Percentiles rank a stretch among this genome's conserved stretches.
These are phyloP conservation scores for Torulaspora microellipsoides DNA, from an alignment of 805 yeast species.

Conservation along the genomic window DNA sequence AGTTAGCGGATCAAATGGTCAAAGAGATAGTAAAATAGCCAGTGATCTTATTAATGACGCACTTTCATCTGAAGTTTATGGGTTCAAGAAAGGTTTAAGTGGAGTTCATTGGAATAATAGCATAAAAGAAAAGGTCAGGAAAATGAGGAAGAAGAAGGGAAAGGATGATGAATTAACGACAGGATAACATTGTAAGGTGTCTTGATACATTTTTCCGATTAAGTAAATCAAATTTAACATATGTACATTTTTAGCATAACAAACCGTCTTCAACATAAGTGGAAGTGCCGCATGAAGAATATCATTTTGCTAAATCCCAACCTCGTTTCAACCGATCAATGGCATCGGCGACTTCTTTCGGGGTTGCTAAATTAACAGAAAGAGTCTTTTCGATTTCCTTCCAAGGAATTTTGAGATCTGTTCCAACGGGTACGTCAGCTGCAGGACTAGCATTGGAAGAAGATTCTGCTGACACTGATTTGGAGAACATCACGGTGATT, in stretches of 20 bases:
- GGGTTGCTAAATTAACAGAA: constrained; percentile 31
- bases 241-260: neutral
- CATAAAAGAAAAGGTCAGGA: constrained; percentile 51
- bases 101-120: constrained; percentile 64
- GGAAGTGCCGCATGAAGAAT: too few relatives aligned
- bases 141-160: constrained; percentile 33
- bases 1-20: constrained; percentile 1
- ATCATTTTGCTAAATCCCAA: constrained; percentile 36
- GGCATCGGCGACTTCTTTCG: constrained; percentile 27
- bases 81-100: constrained; percentile 39
- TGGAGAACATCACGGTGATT: constrained; percentile 44
- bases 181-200: too few relatives aligned
- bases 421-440: neutral
- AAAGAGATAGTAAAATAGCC: constrained; percentile 14
- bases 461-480: constrained; percentile 11
- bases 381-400: constrained; percentile 37
- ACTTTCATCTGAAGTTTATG: constrained; percentile 40
- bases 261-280: neutral
- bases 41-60: constrained; percentile 32
- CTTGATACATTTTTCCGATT: too few relatives aligned
- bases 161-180: neutral
- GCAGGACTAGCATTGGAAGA: constrained; percentile 2
- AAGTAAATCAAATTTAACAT: too few relatives aligned
- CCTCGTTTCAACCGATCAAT: constrained; percentile 38
- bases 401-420: constrained; percentile 40